These are phyloP conservation scores for Aspergillus thermomutatus DNA, from an alignment of 2,329 filamentous ascomycete genomes.

Conservation along the genomic window DNA sequence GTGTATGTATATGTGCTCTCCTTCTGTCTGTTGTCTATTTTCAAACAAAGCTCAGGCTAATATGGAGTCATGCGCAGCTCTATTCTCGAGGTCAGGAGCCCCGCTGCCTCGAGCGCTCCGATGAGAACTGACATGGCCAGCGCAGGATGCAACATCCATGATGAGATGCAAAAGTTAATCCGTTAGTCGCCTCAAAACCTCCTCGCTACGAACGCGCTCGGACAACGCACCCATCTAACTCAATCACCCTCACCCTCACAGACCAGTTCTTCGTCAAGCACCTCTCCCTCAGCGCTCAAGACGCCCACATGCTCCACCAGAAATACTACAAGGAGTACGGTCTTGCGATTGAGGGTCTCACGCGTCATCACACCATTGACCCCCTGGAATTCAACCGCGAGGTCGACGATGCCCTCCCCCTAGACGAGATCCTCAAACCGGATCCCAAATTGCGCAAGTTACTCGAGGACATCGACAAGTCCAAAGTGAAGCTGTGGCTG, in stretches of 20 bases:
- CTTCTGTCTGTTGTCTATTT: background rate
- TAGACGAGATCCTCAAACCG: constrained; percentile 79
- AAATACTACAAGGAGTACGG: constrained; percentile 97
- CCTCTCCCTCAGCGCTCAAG: constrained; percentile 68
- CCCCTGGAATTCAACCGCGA: constrained; percentile 90
- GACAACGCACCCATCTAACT: background rate
- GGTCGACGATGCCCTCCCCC: constrained; percentile 89
- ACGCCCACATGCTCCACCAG: constrained; percentile 80
- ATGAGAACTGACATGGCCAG: constrained; percentile 11
- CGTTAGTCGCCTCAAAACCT: constrained; percentile 40
- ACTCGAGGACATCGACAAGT: constrained; percentile 76
- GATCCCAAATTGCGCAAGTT: constrained; percentile 70
- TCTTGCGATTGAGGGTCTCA: constrained; percentile 92
- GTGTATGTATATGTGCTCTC: constrained; percentile 49
- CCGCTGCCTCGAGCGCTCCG: background rate
- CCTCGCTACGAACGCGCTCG: constrained; percentile 41
- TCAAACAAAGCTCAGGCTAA: constrained; percentile 10
- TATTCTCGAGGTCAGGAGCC: constrained; percentile 72
- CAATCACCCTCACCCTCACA: constrained; percentile 16
- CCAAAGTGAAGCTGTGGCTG: constrained; percentile 85
- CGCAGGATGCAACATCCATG: constrained; percentile 72
- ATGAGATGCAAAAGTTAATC: constrained; percentile 84
- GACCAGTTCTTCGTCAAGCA: constrained; percentile 64
- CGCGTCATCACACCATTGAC: constrained; percentile 91
- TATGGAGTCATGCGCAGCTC: constrained; percentile 47